Evolutionary conservation across 1,284 basidiomycete species (phyloP), one percentile per base, ranked within the genome.

Genomic region (Anthracocystis setariae): DNA sequence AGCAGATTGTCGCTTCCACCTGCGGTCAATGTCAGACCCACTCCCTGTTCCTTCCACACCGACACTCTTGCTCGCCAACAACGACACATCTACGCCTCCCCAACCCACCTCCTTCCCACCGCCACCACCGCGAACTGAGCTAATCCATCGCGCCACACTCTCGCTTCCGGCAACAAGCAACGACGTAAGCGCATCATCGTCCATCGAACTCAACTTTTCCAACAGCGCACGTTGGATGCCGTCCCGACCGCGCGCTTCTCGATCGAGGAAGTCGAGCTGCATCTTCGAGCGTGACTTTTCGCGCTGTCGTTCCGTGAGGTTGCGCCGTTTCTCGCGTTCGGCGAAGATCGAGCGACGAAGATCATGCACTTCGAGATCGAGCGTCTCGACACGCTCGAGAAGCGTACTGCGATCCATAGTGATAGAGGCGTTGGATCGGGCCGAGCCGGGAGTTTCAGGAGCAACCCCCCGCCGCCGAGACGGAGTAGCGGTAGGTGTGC

Each of bases 101-200:
- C 37, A 37, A 18, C 40, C 40, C 23, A 8, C 33, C n/a, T 17
- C 8, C 4, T 42, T n/a, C 8, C 12, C 27, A 8, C 35, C 55
- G 24, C 5, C 25, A n/a, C 15, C 43, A 12, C 27, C 40, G 21
- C 40, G 15, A 8, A 24, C 23, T 13, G 24, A 17, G 7, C 38
- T 40, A 2, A 58, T 29, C n/a, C 45, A 29, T 4, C 21, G 12
- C 3, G 50, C 54, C 23, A 71, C 21, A 2, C 46, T 47, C 5
- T 18, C 32, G 20, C 17, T 49, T 0, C 37, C 40, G 5, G 58
- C 62, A 0, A 46, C 57, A 9, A 71, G 20, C 24, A 71, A n/a
- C 15, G 46, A 21, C 0, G 62, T 62, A 13, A 71, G 32, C 13
- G 68, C 68, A 49, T 71, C 60, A 39, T 71, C 68, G 40, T 71